These are phyloP conservation scores for Nothophaeocryptopus gaeumannii DNA, from an alignment of 2,329 filamentous ascomycete genomes.

Conservation along the genomic window DNA sequence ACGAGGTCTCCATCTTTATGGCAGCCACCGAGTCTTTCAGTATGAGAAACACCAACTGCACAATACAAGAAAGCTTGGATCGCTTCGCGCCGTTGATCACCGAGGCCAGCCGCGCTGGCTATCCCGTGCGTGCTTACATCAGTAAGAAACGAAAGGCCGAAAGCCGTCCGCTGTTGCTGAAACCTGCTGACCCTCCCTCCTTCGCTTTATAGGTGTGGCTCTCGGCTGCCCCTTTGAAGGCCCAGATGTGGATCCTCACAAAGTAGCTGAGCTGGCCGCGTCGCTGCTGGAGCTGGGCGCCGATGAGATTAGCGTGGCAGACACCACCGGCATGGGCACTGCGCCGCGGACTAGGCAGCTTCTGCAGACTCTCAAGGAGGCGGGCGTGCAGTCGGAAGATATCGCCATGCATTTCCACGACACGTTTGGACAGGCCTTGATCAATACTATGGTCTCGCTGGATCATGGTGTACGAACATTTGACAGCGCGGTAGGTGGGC, in stretches of 20 bases:
- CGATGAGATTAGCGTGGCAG: conserved; percentile 84
- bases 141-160: conserved; percentile 34
- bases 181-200: too few relatives aligned
- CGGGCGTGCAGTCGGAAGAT: conserved; percentile 66
- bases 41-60: conserved; percentile 77
- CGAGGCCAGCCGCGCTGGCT: conserved; percentile 60
- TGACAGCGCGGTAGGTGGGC: conserved; percentile 73
- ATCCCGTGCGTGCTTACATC: conserved; percentile 75
- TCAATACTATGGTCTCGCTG: conserved; percentile 74
- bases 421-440: conserved; percentile 81
- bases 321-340: conserved; percentile 88
- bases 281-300: conserved; percentile 77
- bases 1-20: conserved; percentile 76
- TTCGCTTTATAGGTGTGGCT: conserved; percentile 53
- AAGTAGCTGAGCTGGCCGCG: conserved; percentile 62
- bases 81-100: conserved; percentile 69
- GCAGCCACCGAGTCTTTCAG: conserved; percentile 79
- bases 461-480: conserved; percentile 76
- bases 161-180: too few relatives aligned
- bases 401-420: conserved; percentile 83
- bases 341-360: conserved; percentile 66
- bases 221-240: conserved; percentile 76
- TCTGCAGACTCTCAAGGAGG: conserved; percentile 62
- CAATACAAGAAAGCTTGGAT: conserved; percentile 68
- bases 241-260: conserved; percentile 57